These are phyloP conservation scores for Tuber borchii DNA, from an alignment of 495 filamentous ascomycete genomes.

Conservation along the genomic window DNA sequence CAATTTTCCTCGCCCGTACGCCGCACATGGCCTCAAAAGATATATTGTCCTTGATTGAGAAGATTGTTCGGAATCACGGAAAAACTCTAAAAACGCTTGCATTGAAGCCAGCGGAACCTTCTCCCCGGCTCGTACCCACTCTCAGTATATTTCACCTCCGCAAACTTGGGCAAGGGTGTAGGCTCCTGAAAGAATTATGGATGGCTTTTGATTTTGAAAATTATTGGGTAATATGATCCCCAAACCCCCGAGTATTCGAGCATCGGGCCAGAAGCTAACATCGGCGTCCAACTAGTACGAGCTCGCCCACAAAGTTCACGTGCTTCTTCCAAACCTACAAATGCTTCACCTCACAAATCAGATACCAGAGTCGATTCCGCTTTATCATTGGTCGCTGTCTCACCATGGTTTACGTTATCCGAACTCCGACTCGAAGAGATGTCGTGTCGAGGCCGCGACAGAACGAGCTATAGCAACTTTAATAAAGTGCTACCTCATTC, in stretches of 20 bases:
- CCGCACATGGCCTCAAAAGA: not conserved
- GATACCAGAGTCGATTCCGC: not conserved
- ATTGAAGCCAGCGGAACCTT: not conserved
- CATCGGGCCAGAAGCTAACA: not conserved
- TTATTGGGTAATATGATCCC: not conserved
- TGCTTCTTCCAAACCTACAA: not conserved
- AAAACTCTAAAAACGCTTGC: not conserved
- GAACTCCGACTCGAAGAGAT: not conserved
- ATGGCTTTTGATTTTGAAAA: conserved; percentile 2
- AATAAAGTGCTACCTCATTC: not conserved
- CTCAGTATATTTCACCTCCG: not conserved
- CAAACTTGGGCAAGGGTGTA: not conserved
- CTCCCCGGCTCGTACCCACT: not conserved
- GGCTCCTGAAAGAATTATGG: not conserved
- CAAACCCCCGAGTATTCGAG: not conserved
- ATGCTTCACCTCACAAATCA: not conserved
- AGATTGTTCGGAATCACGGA: not conserved
- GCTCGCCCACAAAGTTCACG: not conserved
- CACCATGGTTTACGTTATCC: not conserved
- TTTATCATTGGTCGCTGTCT: not conserved
- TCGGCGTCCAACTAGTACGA: not conserved
- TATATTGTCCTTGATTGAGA: not conserved
- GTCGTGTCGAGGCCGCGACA: not conserved
- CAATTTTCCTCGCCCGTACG: not conserved
- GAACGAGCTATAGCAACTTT: not conserved